Conservation (phyloP, 345 rosid species). For the Triadica sebifera region DNA sequence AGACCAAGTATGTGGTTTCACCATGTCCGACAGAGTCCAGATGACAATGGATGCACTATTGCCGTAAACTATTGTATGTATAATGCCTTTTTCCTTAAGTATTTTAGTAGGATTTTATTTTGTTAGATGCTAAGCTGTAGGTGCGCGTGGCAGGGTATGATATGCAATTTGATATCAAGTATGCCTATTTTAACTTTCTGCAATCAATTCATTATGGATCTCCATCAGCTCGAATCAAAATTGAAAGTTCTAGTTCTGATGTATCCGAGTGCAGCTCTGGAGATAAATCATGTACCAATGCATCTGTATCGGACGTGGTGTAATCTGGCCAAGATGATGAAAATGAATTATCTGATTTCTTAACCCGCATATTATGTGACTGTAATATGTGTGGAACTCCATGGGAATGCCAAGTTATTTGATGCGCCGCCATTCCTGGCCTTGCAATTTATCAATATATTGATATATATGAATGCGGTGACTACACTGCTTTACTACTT, state of each 20-base stretch:
- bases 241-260: conserved; percentile 20
- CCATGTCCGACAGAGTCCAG: conserved; percentile 81
- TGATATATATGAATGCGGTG: background rate
- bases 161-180: conserved; percentile 87
- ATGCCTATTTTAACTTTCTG: conserved; percentile 83
- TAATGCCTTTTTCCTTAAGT: background rate
- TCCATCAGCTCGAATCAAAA: conserved; percentile 21
- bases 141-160: conserved; percentile 66
- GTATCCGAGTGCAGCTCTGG: conserved; percentile 3
- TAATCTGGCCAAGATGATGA: background rate
- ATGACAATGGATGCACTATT: conserved; percentile 62
- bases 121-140: conserved; percentile 1
- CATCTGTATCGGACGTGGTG: background rate
- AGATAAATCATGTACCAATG: conserved; percentile 11
- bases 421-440: background rate
- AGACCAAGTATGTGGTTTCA: conserved; percentile 99
- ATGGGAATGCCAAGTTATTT: background rate
- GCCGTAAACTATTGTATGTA: conserved; percentile 83
- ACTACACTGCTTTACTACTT: background rate
- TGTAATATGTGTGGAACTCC: background rate
- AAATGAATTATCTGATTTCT: background rate
- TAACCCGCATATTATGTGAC: background rate
- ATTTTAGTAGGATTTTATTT: background rate
- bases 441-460: background rate
- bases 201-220: conserved; percentile 48